Evolutionary conservation across 371 early-diverging fungal genomes (phyloP).

Genomic region (Mortierella sp.): DNA sequence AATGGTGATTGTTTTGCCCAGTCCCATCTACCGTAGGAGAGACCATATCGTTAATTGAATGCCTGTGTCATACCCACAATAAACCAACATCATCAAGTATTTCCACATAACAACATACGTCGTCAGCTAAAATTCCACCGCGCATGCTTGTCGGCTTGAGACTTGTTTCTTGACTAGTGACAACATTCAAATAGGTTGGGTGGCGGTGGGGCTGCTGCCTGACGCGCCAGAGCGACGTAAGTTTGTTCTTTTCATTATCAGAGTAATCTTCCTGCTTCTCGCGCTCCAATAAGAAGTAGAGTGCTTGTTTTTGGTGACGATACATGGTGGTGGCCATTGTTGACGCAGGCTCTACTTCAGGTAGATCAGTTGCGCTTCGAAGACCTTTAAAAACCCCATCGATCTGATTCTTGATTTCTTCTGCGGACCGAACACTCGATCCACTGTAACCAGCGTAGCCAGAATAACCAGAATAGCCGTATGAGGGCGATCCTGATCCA

Average conservation of each 20-base stretch:
- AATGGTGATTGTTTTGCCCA: slow-evolving; percentile 75
- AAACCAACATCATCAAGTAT: no score
- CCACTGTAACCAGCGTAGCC: slow-evolving; percentile 37
- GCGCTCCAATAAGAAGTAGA: slow-evolving; percentile 68
- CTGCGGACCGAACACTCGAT: slow-evolving; percentile 40
- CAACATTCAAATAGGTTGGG: slow-evolving; percentile 58
- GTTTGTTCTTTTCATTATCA: slow-evolving; percentile 53
- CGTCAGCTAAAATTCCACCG: slow-evolving; percentile 52
- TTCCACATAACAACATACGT: slow-evolving; percentile 20
- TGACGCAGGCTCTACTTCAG: slow-evolving; percentile 61
- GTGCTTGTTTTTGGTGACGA: slow-evolving; percentile 74
- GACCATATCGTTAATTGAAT: not conserved
- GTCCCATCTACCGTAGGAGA: slow-evolving; percentile 62
- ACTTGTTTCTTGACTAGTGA: slow-evolving; percentile 59
- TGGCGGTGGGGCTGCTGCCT: slow-evolving; percentile 40
- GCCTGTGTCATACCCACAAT: not conserved
- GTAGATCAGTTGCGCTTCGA: slow-evolving; percentile 64
- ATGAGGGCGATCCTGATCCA: slow-evolving; percentile 5
- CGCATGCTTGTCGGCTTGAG: slow-evolving; percentile 57
- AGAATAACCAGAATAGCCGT: slow-evolving; percentile 30
- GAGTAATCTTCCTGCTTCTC: slow-evolving; percentile 62
- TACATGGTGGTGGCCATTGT: slow-evolving; percentile 63
- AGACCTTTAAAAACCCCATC: slow-evolving; percentile 69
- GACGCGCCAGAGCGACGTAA: slow-evolving; percentile 52
- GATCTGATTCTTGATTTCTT: slow-evolving; percentile 65